Conservation (phyloP, 2,329 filamentous ascomycete genomes). For the Pyrenophora tritici-repentis region DNA sequence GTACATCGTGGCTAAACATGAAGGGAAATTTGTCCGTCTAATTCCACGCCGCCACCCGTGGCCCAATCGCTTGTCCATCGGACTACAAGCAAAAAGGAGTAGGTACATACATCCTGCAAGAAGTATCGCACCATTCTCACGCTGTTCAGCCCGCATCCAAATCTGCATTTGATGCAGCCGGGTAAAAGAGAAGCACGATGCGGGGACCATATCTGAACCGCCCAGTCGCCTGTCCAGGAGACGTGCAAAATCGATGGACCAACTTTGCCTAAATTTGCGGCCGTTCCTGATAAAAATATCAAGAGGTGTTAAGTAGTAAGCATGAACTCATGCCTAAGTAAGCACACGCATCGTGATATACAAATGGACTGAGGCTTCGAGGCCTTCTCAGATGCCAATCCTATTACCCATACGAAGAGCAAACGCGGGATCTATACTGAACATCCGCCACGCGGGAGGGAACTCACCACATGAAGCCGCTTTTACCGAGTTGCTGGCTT, state of each 20-base stretch:
- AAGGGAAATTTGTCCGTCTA: not conserved
- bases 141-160: not conserved
- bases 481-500: slow-evolving; percentile 3
- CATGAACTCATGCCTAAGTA: no score
- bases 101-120: not conserved
- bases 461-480: slow-evolving; percentile 6
- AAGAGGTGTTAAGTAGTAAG: no score
- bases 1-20: not conserved
- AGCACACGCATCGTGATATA: no score
- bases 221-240: not conserved
- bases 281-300: no score
- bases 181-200: slow-evolving; percentile 4
- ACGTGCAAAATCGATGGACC: not conserved
- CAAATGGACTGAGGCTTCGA: no score
- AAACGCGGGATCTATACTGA: not conserved
- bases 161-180: slow-evolving; percentile 2
- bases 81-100: slow-evolving; percentile 5
- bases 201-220: not conserved
- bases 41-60: not conserved
- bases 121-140: not conserved
- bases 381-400: no score
- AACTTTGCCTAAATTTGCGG: no score
- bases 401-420: not conserved
- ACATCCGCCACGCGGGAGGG: slow-evolving; percentile 12
- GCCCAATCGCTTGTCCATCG: not conserved